A percentile compares a stretch with the other conserved stretches of the same genome.
These are phyloP conservation scores for Phytopythium delawarense DNA, from an alignment of 352 stramenopile genomes.

Conservation along the genomic window DNA sequence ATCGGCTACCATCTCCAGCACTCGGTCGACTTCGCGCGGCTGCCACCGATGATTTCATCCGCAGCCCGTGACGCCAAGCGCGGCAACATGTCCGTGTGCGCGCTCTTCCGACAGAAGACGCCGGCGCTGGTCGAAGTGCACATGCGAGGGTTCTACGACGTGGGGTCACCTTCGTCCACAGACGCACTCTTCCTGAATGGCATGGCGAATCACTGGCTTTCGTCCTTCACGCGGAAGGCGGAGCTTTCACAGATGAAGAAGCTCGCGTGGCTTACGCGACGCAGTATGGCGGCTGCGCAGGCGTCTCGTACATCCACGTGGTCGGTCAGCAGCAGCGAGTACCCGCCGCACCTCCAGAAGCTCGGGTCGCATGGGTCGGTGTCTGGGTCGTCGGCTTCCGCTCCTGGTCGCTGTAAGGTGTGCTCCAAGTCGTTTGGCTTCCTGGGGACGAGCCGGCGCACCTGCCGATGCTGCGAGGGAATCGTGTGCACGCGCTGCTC, in stretches of 20 bases:
- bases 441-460: constrained; percentile 19
- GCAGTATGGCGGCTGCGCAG: constrained; percentile 4
- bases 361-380: not conserved
- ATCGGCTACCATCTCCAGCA: constrained; percentile 19
- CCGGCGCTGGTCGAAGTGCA: constrained; percentile 8
- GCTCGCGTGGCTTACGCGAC: constrained; percentile 25
- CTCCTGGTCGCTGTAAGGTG: constrained; percentile 19
- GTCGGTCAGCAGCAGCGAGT: constrained; percentile 1
- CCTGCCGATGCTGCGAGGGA: constrained; percentile 21
- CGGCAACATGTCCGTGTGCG: constrained; percentile 14
- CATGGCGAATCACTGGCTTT: constrained; percentile 19
- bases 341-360: not conserved
- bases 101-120: constrained; percentile 10
- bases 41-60: constrained; percentile 2
- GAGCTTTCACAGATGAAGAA: constrained; percentile 35
- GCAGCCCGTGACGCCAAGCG: not conserved
- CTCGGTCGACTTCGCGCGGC: constrained; percentile 11
- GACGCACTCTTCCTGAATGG: constrained; percentile 12
- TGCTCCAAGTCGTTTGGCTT: constrained; percentile 22
- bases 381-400: not conserved
- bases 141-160: constrained; percentile 5
- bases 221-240: constrained; percentile 23
- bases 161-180: constrained; percentile 6
- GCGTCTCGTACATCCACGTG: not conserved
- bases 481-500: constrained; percentile 18